Percentiles rank a stretch among this genome's conserved stretches.
Conservation (phyloP, 1,284 basidiomycete genomes). For the Afroboletus lepidellus region DNA sequence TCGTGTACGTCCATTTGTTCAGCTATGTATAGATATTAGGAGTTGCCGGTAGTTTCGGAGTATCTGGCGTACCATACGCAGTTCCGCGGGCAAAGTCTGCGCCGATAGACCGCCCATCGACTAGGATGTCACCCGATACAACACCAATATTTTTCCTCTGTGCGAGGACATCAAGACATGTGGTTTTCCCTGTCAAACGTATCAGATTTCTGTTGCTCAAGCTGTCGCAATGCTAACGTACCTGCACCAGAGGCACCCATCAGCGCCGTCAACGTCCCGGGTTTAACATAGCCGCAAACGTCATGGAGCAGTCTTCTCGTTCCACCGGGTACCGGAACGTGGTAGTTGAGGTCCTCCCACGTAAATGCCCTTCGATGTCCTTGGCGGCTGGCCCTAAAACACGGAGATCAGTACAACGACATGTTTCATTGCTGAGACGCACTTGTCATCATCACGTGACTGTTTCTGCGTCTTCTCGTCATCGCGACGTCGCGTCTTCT, state of each 20-base stretch:
- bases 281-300: conserved; percentile 86
- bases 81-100: conserved; percentile 76
- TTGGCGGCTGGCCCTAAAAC: conserved; percentile 1
- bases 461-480: conserved; percentile 24
- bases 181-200: conserved; percentile 55
- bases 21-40: conserved; percentile 42
- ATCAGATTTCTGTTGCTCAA: conserved; percentile 20
- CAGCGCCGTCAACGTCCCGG: conserved; percentile 77
- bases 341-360: conserved; percentile 71
- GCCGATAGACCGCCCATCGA: conserved; percentile 75
- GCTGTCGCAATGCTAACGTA: conserved; percentile 9
- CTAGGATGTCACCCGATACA: conserved; percentile 75
- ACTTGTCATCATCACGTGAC: conserved; percentile 23
- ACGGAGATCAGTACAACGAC: not conserved
- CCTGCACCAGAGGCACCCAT: conserved; percentile 81
- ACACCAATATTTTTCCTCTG: conserved; percentile 88
- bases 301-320: conserved; percentile 74
- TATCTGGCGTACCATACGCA: conserved; percentile 58
- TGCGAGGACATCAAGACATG: conserved; percentile 85
- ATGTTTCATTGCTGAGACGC: not conserved
- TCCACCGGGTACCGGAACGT: conserved; percentile 73
- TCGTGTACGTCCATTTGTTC: conserved; percentile 91
- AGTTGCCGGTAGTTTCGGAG: conserved; percentile 21
- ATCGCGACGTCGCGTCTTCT: conserved; percentile 38
- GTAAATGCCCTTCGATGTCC: conserved; percentile 57